Conservation (phyloP, 2,329 filamentous ascomycete species). For the Hortaea werneckii region DNA sequence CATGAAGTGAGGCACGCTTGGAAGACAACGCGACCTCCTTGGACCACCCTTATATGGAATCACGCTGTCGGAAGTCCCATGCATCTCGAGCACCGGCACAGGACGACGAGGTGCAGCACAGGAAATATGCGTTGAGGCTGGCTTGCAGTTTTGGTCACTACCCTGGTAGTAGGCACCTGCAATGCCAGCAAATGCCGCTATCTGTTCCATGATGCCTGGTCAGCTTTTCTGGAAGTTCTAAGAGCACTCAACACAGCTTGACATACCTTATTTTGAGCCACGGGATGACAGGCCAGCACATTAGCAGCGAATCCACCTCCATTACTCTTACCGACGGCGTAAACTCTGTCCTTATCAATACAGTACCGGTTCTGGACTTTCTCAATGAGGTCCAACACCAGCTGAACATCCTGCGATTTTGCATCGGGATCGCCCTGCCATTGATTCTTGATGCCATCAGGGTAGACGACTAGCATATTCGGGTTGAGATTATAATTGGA, state of each 20-base stretch:
- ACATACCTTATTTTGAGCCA: conserved; percentile 23
- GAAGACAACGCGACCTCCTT: conserved; percentile 16
- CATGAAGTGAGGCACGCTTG: conserved; percentile 24
- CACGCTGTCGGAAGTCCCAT: conserved; percentile 31
- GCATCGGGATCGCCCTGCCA: conserved; percentile 36
- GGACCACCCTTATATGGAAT: conserved; percentile 33
- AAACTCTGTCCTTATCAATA: conserved; percentile 34
- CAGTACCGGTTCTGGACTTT: conserved; percentile 32
- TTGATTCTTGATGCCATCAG: conserved; percentile 28
- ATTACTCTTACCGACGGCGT: conserved; percentile 42
- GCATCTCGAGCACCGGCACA: conserved; percentile 26
- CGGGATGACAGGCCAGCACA: conserved; percentile 36
- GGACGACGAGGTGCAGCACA: conserved; percentile 9
- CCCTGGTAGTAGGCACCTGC: conserved; percentile 37
- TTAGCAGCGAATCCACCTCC: conserved; percentile 40
- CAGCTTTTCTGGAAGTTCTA: too few relatives aligned
- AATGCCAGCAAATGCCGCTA: conserved; percentile 41
- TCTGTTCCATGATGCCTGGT: conserved; percentile 4
- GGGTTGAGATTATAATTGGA: conserved; percentile 36
- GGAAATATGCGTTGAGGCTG: conserved; percentile 20
- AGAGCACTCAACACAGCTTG: too few relatives aligned
- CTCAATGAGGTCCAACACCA: conserved; percentile 34
- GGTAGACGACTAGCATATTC: conserved; percentile 36
- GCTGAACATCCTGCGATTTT: conserved; percentile 31
- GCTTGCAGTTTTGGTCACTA: conserved; percentile 11